Evolutionary conservation across 176 grass and related monocot genomes (phyloP), one percentile per base, ranked within the genome.

Genomic region (Musa schizocarpa): DNA sequence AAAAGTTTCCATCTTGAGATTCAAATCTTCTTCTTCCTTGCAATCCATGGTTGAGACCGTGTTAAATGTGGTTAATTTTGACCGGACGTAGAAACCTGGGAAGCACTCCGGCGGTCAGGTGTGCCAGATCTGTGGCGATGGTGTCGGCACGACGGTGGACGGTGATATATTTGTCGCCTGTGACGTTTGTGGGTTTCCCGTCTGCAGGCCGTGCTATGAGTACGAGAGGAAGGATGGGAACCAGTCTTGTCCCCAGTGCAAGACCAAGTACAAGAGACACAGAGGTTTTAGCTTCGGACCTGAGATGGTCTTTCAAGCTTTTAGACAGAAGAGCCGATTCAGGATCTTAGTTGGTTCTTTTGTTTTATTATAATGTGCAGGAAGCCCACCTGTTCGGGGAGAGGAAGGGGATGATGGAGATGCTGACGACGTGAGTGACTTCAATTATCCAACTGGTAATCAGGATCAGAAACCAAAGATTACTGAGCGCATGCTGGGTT

Each of bases 401-500:
- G 94, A 93, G 76, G 90, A 91, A 87, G 80, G 76, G 1, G 87
- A 89, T 48, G 94, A 89, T 53, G 78, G 63, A 24, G 89, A 96
- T 82, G 85, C 72, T 11, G 87, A 92, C 16, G 88, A 98, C 79
- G 86, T 83, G 1, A 91, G 88, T 19, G 94, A 91, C 55, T 93
- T 85, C 53, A 93, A 93, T 68, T 90, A 93, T 53, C 77, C 82
- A 52, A 76, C 82, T 17, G 78, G 84, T 68, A 87, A 83, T 84
- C 90, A 91, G 75, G 90, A 91, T 64, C 88, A 87, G 71, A 98
- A 89, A 53, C 86, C 90, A 65, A 98, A 84, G 75, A 81, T 91
- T 75, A 76, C 85, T 53, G 90, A 98, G 74, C 90, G 86, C 68
- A 93, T 98, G 94, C 82, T 98, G 72, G 90, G 90, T 53, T 98